phyloP scores from a whole-genome alignment of 2,329 filamentous ascomycete species.

The Botrytis aclada region DNA sequence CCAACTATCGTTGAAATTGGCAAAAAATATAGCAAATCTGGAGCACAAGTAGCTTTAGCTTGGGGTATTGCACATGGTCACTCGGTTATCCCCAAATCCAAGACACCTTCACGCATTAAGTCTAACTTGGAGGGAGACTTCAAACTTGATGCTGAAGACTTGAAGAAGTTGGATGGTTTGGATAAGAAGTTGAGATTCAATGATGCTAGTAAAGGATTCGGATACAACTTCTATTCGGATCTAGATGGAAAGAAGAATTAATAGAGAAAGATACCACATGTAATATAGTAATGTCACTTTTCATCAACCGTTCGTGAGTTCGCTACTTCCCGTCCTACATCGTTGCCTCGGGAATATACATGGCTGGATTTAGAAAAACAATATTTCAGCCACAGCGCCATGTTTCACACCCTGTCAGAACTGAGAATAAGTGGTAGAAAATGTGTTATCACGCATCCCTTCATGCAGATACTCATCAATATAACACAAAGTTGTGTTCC shows the following conservation, averaged over 20 bases:
- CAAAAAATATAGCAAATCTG: slow-evolving; percentile 52
- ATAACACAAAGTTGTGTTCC: background rate
- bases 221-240: slow-evolving; percentile 56
- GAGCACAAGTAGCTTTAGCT: slow-evolving; percentile 57
- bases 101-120: slow-evolving; percentile 55
- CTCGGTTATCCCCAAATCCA: slow-evolving; percentile 62
- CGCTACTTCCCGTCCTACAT: background rate
- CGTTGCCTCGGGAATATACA: background rate
- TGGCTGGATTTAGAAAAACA: background rate
- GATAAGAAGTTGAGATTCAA: slow-evolving; percentile 64
- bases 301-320: background rate
- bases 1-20: slow-evolving; percentile 52
- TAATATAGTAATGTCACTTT: background rate
- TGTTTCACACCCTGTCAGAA: background rate
- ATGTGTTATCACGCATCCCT: background rate
- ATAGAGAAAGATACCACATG: background rate
- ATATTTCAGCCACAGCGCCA: background rate
- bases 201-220: slow-evolving; percentile 54
- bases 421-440: background rate
- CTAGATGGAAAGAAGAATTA: slow-evolving; percentile 52
- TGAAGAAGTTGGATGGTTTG: slow-evolving; percentile 48
- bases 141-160: slow-evolving; percentile 54
- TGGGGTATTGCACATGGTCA: slow-evolving; percentile 56
- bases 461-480: background rate
- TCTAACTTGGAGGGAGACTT: slow-evolving; percentile 65